Evolutionary conservation across 805 yeast genomes (phyloP), one percentile per base, ranked within the genome.

Genomic region (Monosporozyma solicola): DNA sequence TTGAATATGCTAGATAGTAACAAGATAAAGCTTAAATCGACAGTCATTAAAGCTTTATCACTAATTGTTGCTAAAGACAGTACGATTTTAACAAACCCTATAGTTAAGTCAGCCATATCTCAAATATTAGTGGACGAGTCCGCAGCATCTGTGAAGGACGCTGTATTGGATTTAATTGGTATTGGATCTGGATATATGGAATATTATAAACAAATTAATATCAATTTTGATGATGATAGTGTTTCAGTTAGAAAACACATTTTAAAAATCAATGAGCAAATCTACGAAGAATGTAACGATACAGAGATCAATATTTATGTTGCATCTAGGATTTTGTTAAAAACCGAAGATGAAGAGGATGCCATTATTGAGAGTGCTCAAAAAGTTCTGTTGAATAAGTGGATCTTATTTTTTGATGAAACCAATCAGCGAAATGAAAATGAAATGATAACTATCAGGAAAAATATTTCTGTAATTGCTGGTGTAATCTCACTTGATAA

Each of bases 121-220:
- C 70, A 66, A 9, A 70, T 81, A 47, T 67, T 89, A 41, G 67
- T 62, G 5, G 92, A 85, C 55, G 61, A 76, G 0, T 85, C 89
- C 2, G 81, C 95, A 0, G 81, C 95, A 0, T 76, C 83, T 41
- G 92, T 88, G 0, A 75, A 89, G 54, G 90, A 85, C 59, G 87
- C 95, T 0, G 84, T 84, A 2, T 69, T 89, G 31, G 94, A 87
- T 45, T 72, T 89, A 41, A 67, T 89, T 27, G 60, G 68, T 2
- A 71, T 78, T 22, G 73, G 74, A 2, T 57, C 64, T 7, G 57
- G 66, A 1, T 57, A 59, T 25, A n/a, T 61, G 7, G 75, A 74
- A 29, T 83, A 78, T 56, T 80, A 80, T 61, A 68, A 63, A 8
- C 69, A 78, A 16, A 67, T 85, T 63, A 82, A 57, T 63, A 49